A percentile compares a stretch with the other conserved stretches of the same genome.
These are phyloP conservation scores for Botrytis porri DNA, from an alignment of 2,329 filamentous ascomycete species.

Conservation along the genomic window DNA sequence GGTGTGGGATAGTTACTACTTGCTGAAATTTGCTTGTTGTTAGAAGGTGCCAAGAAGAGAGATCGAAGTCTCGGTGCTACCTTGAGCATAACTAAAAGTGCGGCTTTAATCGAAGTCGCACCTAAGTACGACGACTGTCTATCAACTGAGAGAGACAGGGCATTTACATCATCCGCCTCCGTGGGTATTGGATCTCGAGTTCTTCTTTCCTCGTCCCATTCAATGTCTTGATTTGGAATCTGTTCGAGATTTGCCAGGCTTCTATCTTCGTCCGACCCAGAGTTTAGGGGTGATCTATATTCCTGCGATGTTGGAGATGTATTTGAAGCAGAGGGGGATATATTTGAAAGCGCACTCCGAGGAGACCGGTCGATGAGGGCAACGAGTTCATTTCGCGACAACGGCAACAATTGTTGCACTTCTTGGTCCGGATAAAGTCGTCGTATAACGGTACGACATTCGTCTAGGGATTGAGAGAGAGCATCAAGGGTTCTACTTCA, in stretches of 20 bases:
- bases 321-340: slow-evolving; percentile 53
- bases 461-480: slow-evolving; percentile 61
- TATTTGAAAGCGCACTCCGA: slow-evolving; percentile 38
- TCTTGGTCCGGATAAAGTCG: slow-evolving; percentile 59
- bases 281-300: slow-evolving; percentile 49
- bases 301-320: slow-evolving; percentile 50
- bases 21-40: slow-evolving; percentile 28
- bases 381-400: slow-evolving; percentile 60
- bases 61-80: slow-evolving; percentile 50
- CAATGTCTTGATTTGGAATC: slow-evolving; percentile 61
- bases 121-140: slow-evolving; percentile 67
- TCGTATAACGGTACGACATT: slow-evolving; percentile 61
- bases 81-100: slow-evolving; percentile 63
- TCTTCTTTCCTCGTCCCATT: slow-evolving; percentile 64
- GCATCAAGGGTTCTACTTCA: slow-evolving; percentile 54
- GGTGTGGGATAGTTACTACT: slow-evolving; percentile 34
- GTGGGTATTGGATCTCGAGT: slow-evolving; percentile 55
- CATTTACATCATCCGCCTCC: slow-evolving; percentile 70
- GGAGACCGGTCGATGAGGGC: slow-evolving; percentile 51
- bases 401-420: slow-evolving; percentile 48
- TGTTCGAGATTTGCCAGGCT: slow-evolving; percentile 59
- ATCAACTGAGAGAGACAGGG: slow-evolving; percentile 56
- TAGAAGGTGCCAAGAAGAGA: slow-evolving; percentile 44
- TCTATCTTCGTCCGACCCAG: slow-evolving; percentile 47
- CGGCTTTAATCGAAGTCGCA: slow-evolving; percentile 72